Base-by-base conservation (phyloP, 116 monocot genomes). In the Trichopus zeylanicus region DNA sequence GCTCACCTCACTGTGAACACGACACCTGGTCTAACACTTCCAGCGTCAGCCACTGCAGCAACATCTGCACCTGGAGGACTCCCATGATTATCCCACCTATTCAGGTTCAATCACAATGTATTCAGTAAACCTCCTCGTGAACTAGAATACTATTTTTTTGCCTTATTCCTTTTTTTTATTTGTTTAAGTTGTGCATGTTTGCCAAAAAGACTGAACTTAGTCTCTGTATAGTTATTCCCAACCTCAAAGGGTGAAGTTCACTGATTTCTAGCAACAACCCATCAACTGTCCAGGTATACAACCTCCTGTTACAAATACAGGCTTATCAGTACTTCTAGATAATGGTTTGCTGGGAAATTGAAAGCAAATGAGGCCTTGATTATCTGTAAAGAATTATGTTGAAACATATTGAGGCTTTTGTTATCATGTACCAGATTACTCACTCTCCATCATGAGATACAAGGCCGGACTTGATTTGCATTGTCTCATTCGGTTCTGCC, bases 1-100 rank as follows among this genome's bases (percentile, higher is more conserved):
- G 21, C 61, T 26, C 73, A 88, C 93, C 93, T 93, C 27, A 93
- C 46, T 31, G 85, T 85, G 68, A 93, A 88, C 27, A 88, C 64
- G 6, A 73, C 65, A 42, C 82, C 85, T 56, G 76, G 64, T 67
- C 77, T 74, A 38, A 85, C 62, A 53, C 56, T 64, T 31, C 71
- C 81, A 8, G 67, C 73, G 63, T 93, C 89, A 65, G 66, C 77
- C 39, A 93, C 72, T 33, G 67, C 70, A 30, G 61, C 66, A 46
- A 85, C 82, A 68, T 93, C 78, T 59, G 73, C 93, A 46, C 93
- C 93, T 19, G 82, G 79, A 51, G 93, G 93, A 25, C 74, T 61
- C 7, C 93, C 88, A 57, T 77, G 74, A 55, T 80, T 67, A 55
- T 64, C 67, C 89, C 89, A 93, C 70, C 93, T 93, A 31, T 87